Conservation (phyloP, 768 basidiomycete genomes). For the Lentinula detonsa region DNA sequence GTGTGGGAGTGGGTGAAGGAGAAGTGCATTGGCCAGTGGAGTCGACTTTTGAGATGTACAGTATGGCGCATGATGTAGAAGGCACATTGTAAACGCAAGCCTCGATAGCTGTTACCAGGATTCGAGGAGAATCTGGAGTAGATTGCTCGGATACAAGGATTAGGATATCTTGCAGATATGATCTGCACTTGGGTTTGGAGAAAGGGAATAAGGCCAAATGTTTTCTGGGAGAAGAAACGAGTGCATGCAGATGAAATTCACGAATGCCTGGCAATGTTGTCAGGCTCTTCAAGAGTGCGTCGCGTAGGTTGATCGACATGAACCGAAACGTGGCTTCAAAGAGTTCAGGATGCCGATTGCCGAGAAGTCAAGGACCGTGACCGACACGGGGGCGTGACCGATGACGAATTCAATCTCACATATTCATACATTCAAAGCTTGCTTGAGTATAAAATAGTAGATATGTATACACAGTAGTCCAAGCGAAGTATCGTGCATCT, state of each 20-base stretch:
- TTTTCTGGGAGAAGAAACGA: constrained; percentile 64
- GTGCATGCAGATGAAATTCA: constrained; percentile 69
- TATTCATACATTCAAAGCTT: no score
- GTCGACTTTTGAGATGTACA: constrained; percentile 95
- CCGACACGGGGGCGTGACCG: background rate
- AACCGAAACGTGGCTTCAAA: background rate
- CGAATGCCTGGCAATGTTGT: constrained; percentile 56
- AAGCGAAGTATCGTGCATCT: no score
- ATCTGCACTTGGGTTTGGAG: constrained; percentile 56
- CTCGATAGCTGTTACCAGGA: constrained; percentile 78
- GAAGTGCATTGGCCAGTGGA: constrained; percentile 69
- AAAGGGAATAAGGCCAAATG: constrained; percentile 70
- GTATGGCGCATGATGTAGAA: constrained; percentile 56
- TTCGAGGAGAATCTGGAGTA: constrained; percentile 38
- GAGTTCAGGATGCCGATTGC: background rate
- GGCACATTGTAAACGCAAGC: constrained; percentile 72
- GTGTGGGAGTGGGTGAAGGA: constrained; percentile 63
- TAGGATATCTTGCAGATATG: constrained; percentile 72
- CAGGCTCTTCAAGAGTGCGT: constrained; percentile 55
- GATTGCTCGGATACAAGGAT: constrained; percentile 66
- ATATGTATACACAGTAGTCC: no score
- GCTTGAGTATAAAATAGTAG: no score
- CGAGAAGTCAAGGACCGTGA: background rate
- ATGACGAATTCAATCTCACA: background rate
- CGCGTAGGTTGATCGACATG: constrained; percentile 40